Percentiles rank a stretch among this genome's conserved stretches.
phyloP scores from a whole-genome alignment of 192 early-diverging fungal species.

The Podila minutissima region DNA sequence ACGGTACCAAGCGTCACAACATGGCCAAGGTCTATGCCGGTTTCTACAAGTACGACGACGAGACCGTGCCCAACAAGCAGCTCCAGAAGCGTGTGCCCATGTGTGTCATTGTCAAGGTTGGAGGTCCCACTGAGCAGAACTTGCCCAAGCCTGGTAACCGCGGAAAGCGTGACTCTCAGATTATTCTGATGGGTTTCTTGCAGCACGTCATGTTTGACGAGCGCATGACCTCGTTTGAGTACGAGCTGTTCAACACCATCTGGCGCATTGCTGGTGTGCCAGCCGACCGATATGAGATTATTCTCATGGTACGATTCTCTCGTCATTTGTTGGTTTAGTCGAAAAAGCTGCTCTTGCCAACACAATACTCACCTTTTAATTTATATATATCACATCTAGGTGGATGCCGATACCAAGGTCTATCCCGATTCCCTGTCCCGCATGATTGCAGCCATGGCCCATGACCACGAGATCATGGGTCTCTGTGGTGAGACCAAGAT shows the following conservation, averaged over 20 bases:
- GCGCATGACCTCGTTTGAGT: slow-evolving; percentile 85
- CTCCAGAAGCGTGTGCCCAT: slow-evolving; percentile 73
- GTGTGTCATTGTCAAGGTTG: slow-evolving; percentile 78
- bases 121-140: slow-evolving; percentile 67
- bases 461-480: slow-evolving; percentile 77
- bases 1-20: slow-evolving; percentile 93
- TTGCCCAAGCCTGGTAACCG: slow-evolving; percentile 84
- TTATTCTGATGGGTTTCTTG: slow-evolving; percentile 96
- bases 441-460: slow-evolving; percentile 77
- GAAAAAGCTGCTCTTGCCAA: neutral
- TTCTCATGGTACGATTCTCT: slow-evolving; percentile 66
- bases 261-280: slow-evolving; percentile 77
- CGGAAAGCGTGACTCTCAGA: slow-evolving; percentile 97
- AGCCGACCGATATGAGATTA: slow-evolving; percentile 80
- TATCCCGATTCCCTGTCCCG: slow-evolving; percentile 76
- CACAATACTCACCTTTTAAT: neutral
- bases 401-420: slow-evolving; percentile 88
- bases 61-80: slow-evolving; percentile 61
- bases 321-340: neutral
- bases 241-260: slow-evolving; percentile 82
- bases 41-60: slow-evolving; percentile 80
- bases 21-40: slow-evolving; percentile 94
- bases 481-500: slow-evolving; percentile 87
- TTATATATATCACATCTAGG: slow-evolving; percentile 51
- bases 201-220: slow-evolving; percentile 91